Evolutionary conservation across 208 protist genomes (phyloP).

Genomic region (Acanthamoeba royreba): DNA sequence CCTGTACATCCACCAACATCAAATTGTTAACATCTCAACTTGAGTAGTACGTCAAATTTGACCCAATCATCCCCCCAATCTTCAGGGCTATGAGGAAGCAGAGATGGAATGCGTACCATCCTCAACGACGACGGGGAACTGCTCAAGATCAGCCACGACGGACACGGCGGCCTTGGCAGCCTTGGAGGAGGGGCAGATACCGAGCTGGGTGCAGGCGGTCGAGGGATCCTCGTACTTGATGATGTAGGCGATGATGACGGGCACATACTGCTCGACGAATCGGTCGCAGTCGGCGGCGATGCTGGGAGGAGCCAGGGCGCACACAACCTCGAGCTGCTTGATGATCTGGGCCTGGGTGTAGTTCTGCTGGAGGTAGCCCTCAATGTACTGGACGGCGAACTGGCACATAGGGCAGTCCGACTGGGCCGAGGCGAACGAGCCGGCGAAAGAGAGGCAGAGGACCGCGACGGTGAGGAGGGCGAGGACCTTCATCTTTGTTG

Average conservation of each 20-base stretch:
- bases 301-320: background rate
- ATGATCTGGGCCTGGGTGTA: background rate
- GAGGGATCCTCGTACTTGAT: background rate
- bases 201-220: constrained; percentile 6
- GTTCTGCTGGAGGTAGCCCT: constrained; percentile 9
- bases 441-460: background rate
- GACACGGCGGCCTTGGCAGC: background rate
- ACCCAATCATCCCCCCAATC: too few relatives aligned
- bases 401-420: background rate
- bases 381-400: constrained; percentile 1
- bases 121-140: background rate
- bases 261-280: background rate
- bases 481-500: background rate
- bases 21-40: background rate
- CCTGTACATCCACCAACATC: background rate
- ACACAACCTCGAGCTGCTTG: background rate
- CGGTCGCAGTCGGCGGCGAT: background rate
- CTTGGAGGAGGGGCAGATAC: background rate
- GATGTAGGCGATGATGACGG: background rate
- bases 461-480: background rate
- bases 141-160: background rate
- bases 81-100: background rate
- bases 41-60: background rate
- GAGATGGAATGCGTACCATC: background rate
- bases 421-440: background rate